Evolutionary conservation across 352 stramenopile genomes (phyloP).

Genomic region (Phytopythium delawarense): DNA sequence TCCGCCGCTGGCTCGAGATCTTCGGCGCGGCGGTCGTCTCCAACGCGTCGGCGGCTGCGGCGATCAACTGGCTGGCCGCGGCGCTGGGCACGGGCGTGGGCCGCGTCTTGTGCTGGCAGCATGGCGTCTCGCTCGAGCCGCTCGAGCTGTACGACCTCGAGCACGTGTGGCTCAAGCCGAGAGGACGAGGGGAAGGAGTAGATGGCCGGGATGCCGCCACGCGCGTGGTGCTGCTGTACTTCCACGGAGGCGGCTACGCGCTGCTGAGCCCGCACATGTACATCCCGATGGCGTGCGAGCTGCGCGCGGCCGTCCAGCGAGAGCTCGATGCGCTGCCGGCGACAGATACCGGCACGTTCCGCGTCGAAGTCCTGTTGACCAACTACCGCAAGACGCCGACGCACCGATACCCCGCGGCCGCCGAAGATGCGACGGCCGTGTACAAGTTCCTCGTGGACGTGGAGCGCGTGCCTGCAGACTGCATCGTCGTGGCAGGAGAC

Average conservation of each 20-base stretch:
- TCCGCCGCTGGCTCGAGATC: conserved; percentile 11
- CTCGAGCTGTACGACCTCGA: conserved; percentile 34
- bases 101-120: conserved; percentile 17
- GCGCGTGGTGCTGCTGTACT: conserved; percentile 41
- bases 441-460: conserved; percentile 42
- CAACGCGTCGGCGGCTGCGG: conserved; percentile 6
- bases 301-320: conserved; percentile 19
- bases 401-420: conserved; percentile 23
- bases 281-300: conserved; percentile 20
- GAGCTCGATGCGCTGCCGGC: conserved; percentile 6
- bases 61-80: conserved; percentile 9
- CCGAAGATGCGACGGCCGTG: conserved; percentile 28
- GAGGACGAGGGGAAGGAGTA: conserved; percentile 1
- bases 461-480: conserved; percentile 19
- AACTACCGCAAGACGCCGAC: conserved; percentile 43
- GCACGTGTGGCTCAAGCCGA: conserved; percentile 45
- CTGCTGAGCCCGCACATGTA: conserved; percentile 40
- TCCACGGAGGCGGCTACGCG: conserved; percentile 46
- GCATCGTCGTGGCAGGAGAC: conserved; percentile 36
- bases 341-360: conserved; percentile 8
- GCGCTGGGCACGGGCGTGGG: conserved; percentile 20
- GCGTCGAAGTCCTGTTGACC: conserved; percentile 34
- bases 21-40: conserved; percentile 11
- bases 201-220: conserved; percentile 8
- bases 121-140: conserved; percentile 18